phyloP scores from a whole-genome alignment of 1,284 basidiomycete species.

The Irpex sp. region DNA sequence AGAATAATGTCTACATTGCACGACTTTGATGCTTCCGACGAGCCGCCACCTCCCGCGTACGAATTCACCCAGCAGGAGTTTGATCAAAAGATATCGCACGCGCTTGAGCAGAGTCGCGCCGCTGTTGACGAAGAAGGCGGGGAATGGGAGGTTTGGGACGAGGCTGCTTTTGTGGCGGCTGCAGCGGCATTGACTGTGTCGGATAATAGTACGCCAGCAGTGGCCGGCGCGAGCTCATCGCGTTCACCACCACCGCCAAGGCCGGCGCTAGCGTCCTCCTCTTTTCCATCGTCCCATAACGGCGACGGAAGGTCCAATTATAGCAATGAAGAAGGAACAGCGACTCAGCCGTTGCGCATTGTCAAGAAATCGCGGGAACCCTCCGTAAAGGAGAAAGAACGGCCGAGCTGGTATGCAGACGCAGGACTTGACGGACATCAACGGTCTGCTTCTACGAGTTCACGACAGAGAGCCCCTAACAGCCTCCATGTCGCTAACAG shows the following conservation, averaged over 20 bases:
- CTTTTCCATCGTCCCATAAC: neutral
- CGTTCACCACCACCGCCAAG: conserved; percentile 5
- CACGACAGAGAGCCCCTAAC: neutral
- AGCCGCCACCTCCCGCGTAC: conserved; percentile 41
- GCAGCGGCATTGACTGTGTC: conserved; percentile 14
- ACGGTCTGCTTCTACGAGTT: neutral
- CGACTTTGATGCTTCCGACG: conserved; percentile 15
- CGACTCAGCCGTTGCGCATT: conserved; percentile 21
- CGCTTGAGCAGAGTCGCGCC: conserved; percentile 28
- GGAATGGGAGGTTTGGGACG: conserved; percentile 46
- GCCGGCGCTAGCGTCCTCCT: neutral
- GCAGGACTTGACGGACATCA: conserved; percentile 16
- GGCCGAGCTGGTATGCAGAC: conserved; percentile 28
- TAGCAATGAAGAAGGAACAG: conserved; percentile 1
- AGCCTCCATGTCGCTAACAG: neutral
- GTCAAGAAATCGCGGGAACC: conserved; percentile 20
- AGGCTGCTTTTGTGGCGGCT: conserved; percentile 35
- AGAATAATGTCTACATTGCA: conserved; percentile 5
- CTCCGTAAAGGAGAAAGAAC: conserved; percentile 19
- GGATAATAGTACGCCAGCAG: conserved; percentile 1
- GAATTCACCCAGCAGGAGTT: conserved; percentile 49
- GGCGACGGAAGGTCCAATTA: neutral
- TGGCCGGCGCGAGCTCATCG: conserved; percentile 5
- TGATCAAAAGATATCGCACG: conserved; percentile 46
- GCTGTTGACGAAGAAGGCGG: conserved; percentile 30